Percentiles rank a stretch among this genome's conserved stretches.
These are phyloP conservation scores for Venturia nashicola DNA, from an alignment of 2,329 filamentous ascomycete genomes.

Conservation along the genomic window DNA sequence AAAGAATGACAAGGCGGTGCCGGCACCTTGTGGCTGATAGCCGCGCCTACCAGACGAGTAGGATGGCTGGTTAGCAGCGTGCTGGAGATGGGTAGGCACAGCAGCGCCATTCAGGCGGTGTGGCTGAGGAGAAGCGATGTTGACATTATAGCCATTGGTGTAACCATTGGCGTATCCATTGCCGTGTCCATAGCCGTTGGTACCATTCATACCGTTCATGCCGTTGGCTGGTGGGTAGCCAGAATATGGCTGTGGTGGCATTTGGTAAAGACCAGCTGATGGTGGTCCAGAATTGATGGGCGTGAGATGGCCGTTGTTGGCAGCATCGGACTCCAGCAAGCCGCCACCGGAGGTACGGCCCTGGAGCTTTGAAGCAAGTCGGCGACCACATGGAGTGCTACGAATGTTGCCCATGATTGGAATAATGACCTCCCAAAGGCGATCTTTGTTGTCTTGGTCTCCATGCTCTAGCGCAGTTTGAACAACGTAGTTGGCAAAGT, in stretches of 20 bases:
- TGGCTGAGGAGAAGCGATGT: conserved; percentile 10
- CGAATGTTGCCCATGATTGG: conserved; percentile 76
- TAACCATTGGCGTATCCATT: conserved; percentile 6
- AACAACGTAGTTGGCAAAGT: conserved; percentile 94
- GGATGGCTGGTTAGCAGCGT: conserved; percentile 7
- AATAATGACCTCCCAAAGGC: conserved; percentile 72
- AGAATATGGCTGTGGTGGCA: conserved; percentile 7
- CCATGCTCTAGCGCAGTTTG: conserved; percentile 89
- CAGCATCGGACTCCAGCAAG: not conserved
- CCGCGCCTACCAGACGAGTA: not conserved
- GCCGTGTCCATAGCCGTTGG: not conserved
- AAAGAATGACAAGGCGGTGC: not conserved
- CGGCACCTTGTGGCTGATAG: not conserved
- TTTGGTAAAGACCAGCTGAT: conserved; percentile 14
- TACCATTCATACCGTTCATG: conserved; percentile 1
- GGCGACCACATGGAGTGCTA: conserved; percentile 85
- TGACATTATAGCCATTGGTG: conserved; percentile 2
- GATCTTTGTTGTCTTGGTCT: conserved; percentile 57
- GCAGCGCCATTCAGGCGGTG: conserved; percentile 10
- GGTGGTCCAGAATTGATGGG: conserved; percentile 25
- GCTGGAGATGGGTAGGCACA: conserved; percentile 9
- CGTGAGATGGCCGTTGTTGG: conserved; percentile 26
- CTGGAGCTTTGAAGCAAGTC: conserved; percentile 79
- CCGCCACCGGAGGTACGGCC: conserved; percentile 27
- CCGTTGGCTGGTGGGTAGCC: not conserved